Percentiles rank a stretch among this genome's conserved stretches.
phyloP scores from a whole-genome alignment of 371 early-diverging fungal species.

The Mucor mucedo region DNA sequence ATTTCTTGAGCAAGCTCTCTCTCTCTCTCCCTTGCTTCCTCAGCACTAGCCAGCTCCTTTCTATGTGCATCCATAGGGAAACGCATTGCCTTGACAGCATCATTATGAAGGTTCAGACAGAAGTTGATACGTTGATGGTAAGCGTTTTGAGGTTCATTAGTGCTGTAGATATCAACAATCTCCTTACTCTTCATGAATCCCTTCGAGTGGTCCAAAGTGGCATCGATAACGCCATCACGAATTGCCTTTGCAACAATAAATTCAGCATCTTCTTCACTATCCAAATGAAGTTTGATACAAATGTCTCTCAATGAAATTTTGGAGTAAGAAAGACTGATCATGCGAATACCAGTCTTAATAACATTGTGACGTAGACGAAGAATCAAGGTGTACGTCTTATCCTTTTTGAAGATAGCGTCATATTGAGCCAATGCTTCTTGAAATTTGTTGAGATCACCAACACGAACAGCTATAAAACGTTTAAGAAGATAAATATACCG shows the following conservation, averaged over 20 bases:
- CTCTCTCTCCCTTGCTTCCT: slow-evolving; percentile 90
- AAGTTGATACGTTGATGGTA: slow-evolving; percentile 96
- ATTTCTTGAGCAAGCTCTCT: slow-evolving; percentile 92
- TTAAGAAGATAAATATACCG: not conserved
- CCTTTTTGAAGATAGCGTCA: slow-evolving; percentile 77
- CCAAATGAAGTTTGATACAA: slow-evolving; percentile 93
- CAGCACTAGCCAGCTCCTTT: slow-evolving; percentile 84
- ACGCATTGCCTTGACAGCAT: slow-evolving; percentile 96
- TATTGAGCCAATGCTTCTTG: slow-evolving; percentile 84
- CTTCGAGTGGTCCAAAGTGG: slow-evolving; percentile 90
- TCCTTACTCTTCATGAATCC: slow-evolving; percentile 94
- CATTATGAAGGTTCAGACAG: slow-evolving; percentile 95
- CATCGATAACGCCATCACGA: slow-evolving; percentile 97
- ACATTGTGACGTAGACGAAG: slow-evolving; percentile 97
- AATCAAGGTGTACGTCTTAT: slow-evolving; percentile 90
- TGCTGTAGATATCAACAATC: slow-evolving; percentile 92
- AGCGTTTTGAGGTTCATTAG: slow-evolving; percentile 93
- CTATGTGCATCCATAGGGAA: slow-evolving; percentile 86
- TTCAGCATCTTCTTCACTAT: slow-evolving; percentile 97
- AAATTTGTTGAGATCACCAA: slow-evolving; percentile 93
- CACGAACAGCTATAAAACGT: slow-evolving; percentile 77
- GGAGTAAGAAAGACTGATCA: slow-evolving; percentile 94
- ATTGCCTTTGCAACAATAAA: slow-evolving; percentile 99
- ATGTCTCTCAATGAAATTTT: slow-evolving; percentile 96
- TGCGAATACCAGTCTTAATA: slow-evolving; percentile 97